Evolutionary conservation across 257 asterid species (phyloP).

Genomic region (Solanum appendiculatum): DNA sequence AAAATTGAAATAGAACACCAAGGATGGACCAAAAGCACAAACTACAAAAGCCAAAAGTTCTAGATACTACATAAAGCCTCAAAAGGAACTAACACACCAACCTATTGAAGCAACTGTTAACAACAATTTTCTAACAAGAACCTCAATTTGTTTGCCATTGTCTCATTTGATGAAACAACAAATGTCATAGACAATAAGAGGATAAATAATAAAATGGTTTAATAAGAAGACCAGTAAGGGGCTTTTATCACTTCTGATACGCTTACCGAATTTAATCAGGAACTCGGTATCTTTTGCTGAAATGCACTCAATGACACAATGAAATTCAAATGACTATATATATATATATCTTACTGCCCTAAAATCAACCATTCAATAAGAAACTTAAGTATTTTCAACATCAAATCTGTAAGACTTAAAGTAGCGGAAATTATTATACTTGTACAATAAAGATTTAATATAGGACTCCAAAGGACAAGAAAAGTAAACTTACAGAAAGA

Average conservation of each 20-base stretch:
- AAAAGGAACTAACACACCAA: neutral
- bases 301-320: neutral
- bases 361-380: neutral
- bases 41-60: neutral
- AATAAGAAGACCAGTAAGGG: neutral
- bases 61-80: neutral
- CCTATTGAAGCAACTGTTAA: neutral
- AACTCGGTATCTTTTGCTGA: neutral
- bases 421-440: neutral
- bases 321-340: neutral
- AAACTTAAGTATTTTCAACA: neutral
- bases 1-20: neutral
- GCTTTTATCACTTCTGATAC: neutral
- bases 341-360: neutral
- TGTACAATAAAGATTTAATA: neutral
- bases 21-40: neutral
- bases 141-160: neutral
- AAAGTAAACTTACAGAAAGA: constrained; percentile 40
- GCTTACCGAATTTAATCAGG: neutral
- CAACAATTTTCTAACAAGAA: neutral
- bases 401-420: neutral
- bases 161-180: neutral
- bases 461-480: neutral
- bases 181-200: neutral
- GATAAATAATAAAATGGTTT: neutral